Percentiles rank a stretch among this genome's conserved stretches.
Conservation (phyloP, 1,284 basidiomycete species). For the Ganoderma sinense region DNA sequence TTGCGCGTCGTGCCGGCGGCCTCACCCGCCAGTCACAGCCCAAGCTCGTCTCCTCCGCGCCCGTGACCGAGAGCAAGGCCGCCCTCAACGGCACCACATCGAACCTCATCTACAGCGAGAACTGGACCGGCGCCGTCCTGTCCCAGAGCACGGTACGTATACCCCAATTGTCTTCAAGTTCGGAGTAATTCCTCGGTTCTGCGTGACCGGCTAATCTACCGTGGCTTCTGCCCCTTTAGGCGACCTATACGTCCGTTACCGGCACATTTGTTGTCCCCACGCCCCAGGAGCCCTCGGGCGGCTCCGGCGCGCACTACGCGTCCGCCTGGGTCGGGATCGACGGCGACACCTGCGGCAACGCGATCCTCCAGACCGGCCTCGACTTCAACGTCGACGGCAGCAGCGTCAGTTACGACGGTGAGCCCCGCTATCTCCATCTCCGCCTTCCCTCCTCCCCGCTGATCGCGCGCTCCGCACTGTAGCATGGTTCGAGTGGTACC, state of each 20-base stretch:
- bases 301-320: background rate
- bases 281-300: constrained; percentile 34
- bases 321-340: background rate
- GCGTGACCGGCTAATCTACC: background rate
- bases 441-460: background rate
- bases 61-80: constrained; percentile 2
- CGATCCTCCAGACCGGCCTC: constrained; percentile 30
- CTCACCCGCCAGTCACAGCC: constrained; percentile 29
- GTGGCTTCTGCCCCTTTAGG: constrained; percentile 20
- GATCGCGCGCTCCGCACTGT: background rate
- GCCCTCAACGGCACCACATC: constrained; percentile 19
- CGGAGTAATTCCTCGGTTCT: no score
- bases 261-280: constrained; percentile 43
- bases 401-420: constrained; percentile 36
- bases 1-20: constrained; percentile 28
- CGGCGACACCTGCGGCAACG: background rate
- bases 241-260: constrained; percentile 38
- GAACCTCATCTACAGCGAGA: constrained; percentile 34
- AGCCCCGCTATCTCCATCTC: background rate
- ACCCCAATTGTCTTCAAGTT: no score
- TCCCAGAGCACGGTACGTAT: constrained; percentile 28
- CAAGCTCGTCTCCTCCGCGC: background rate
- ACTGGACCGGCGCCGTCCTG: constrained; percentile 39
- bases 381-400: constrained; percentile 40
- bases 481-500: constrained; percentile 38